phyloP scores from a whole-genome alignment of 148 eudicot species.

The Cornus controversa region DNA sequence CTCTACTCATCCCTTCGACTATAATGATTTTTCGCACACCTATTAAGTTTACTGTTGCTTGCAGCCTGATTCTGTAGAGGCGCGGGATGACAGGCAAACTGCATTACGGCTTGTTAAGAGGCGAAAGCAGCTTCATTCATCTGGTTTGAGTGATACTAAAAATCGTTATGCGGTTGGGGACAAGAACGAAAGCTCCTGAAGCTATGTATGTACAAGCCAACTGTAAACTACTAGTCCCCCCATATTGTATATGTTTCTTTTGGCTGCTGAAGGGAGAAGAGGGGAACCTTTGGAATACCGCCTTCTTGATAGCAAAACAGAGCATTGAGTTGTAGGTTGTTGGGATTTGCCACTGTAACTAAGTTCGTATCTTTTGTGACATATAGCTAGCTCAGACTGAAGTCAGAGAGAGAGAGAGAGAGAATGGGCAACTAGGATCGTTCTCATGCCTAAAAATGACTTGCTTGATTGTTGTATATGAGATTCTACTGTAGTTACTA shows the following conservation, averaged over 20 bases:
- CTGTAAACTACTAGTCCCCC: not conserved
- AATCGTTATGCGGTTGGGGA: constrained; percentile 64
- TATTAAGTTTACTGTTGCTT: constrained; percentile 4
- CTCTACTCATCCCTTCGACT: not conserved
- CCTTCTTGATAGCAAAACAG: too few relatives aligned
- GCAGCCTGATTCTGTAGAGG: constrained; percentile 75
- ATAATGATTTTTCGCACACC: not conserved
- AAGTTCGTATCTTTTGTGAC: too few relatives aligned
- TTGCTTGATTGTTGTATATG: not conserved
- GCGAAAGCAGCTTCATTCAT: constrained; percentile 66
- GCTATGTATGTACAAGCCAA: not conserved
- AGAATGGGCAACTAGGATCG: not conserved
- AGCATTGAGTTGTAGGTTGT: too few relatives aligned
- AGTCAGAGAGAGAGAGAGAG: not conserved
- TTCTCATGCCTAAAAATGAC: not conserved
- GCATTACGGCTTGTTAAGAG: constrained; percentile 64
- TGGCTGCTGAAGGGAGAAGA: too few relatives aligned
- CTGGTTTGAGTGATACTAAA: constrained; percentile 42
- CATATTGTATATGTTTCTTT: not conserved
- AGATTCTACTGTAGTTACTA: not conserved
- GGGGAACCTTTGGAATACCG: too few relatives aligned
- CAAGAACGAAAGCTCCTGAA: constrained; percentile 16
- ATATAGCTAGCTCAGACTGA: too few relatives aligned
- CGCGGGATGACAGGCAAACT: constrained; percentile 52
- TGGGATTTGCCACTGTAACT: too few relatives aligned